Percentiles rank a stretch among this genome's conserved stretches.
phyloP scores from a whole-genome alignment of 2,329 filamentous ascomycete genomes.

The Aspergillus sp. region DNA sequence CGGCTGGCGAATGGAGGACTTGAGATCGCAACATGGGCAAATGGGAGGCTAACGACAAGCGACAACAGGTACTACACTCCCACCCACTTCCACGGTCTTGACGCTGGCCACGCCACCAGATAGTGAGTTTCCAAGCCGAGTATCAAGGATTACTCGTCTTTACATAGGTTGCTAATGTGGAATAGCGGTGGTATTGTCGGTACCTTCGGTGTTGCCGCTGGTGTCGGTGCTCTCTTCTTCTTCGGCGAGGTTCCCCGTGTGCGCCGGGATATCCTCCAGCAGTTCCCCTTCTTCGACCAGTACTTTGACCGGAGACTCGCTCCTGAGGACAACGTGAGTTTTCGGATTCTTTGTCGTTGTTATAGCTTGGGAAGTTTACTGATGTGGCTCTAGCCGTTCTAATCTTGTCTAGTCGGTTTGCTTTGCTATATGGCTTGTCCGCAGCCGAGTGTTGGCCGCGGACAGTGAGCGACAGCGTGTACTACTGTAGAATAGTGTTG shows the following conservation, averaged over 20 bases:
- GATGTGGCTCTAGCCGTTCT: constrained; percentile 27
- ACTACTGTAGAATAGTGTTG: constrained; percentile 33
- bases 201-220: constrained; percentile 52
- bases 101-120: constrained; percentile 32
- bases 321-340: constrained; percentile 55
- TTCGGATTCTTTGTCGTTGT: not conserved
- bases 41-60: not conserved
- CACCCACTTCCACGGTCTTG: constrained; percentile 46
- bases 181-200: constrained; percentile 38
- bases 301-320: constrained; percentile 54
- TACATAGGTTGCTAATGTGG: not conserved
- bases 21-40: not conserved
- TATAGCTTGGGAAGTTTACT: constrained; percentile 7
- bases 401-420: constrained; percentile 14
- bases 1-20: constrained; percentile 2
- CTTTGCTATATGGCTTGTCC: not conserved
- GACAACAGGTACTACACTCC: constrained; percentile 43
- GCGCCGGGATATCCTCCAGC: constrained; percentile 55
- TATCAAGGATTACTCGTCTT: too few species aligned
- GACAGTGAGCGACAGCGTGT: constrained; percentile 5
- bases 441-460: too few species aligned
- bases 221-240: constrained; percentile 57
- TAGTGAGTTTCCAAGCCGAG: constrained; percentile 36
- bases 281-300: constrained; percentile 51
- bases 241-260: constrained; percentile 59